Percentiles rank a stretch among this genome's conserved stretches.
phyloP scores from a whole-genome alignment of 495 filamentous ascomycete genomes.

The Monascus purpureus region DNA sequence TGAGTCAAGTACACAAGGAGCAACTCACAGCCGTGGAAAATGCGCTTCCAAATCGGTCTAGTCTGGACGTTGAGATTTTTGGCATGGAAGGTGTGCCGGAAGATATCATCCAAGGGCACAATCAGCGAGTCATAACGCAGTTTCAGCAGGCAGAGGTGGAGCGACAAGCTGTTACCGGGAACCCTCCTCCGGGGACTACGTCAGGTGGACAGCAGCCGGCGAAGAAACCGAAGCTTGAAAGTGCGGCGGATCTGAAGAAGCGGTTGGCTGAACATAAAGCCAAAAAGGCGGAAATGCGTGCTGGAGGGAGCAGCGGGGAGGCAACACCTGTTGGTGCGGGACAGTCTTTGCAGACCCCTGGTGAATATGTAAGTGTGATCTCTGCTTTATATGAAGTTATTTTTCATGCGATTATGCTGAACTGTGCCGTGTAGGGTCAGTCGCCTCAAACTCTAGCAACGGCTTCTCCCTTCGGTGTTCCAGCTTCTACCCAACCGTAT shows the following conservation, averaged over 20 bases:
- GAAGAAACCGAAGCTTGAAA: constrained; percentile 74
- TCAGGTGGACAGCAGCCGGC: constrained; percentile 34
- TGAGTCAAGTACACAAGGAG: constrained; percentile 98
- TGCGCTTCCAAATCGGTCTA: constrained; percentile 69
- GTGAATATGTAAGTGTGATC: constrained; percentile 36
- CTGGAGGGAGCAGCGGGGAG: constrained; percentile 42
- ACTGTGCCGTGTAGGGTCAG: no score
- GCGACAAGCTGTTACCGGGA: constrained; percentile 67
- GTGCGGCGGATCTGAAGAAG: constrained; percentile 64
- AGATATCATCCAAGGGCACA: constrained; percentile 66
- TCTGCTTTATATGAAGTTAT: not conserved
- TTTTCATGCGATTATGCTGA: not conserved
- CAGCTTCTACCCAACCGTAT: constrained; percentile 12
- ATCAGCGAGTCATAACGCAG: constrained; percentile 67
- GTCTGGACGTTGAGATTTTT: constrained; percentile 88
- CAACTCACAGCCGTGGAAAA: constrained; percentile 74
- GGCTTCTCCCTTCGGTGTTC: not conserved
- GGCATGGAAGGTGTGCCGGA: constrained; percentile 95
- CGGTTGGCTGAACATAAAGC: constrained; percentile 70
- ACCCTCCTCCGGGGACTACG: constrained; percentile 51
- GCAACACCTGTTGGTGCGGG: constrained; percentile 44
- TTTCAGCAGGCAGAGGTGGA: constrained; percentile 79
- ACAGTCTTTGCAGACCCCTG: constrained; percentile 38
- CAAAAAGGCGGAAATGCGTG: constrained; percentile 45
- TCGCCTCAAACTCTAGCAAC: constrained; percentile 11